Percentiles rank a stretch among this genome's conserved stretches.
These are phyloP conservation scores for Fraxinus pennsylvanica DNA, from an alignment of 257 asterid genomes.

Conservation along the genomic window DNA sequence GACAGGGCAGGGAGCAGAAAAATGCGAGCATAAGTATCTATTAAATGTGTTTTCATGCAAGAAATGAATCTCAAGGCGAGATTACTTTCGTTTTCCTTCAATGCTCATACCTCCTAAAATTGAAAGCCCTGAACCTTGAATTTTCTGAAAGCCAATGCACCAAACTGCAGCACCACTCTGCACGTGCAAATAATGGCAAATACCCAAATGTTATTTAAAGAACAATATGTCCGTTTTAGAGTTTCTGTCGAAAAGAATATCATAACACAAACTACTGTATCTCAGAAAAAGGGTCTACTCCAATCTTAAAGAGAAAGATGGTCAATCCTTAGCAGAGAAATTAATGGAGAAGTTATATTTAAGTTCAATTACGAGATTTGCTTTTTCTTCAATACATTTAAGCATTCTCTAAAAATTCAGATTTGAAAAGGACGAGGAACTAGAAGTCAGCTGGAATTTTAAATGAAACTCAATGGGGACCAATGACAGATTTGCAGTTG, in stretches of 20 bases:
- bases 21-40: background rate
- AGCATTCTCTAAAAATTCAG: slow-evolving; percentile 6
- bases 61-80: background rate
- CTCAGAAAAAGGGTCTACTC: background rate
- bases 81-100: background rate
- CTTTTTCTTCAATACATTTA: background rate
- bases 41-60: background rate
- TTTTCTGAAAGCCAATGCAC: slow-evolving; percentile 94
- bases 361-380: background rate
- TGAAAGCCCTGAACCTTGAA: slow-evolving; percentile 75
- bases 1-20: background rate
- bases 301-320: background rate
- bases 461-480: background rate
- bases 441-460: background rate
- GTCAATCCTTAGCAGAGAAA: background rate
- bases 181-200: slow-evolving; percentile 21
- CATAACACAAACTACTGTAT: background rate
- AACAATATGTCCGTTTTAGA: background rate
- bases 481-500: too few species aligned
- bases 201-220: background rate
- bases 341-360: background rate
- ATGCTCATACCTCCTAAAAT: slow-evolving; percentile 79
- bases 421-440: background rate
- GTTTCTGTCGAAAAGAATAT: background rate
- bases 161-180: slow-evolving; percentile 92